Evolutionary conservation across 148 eudicot species (phyloP).

Genomic region (Beta vulgaris): DNA sequence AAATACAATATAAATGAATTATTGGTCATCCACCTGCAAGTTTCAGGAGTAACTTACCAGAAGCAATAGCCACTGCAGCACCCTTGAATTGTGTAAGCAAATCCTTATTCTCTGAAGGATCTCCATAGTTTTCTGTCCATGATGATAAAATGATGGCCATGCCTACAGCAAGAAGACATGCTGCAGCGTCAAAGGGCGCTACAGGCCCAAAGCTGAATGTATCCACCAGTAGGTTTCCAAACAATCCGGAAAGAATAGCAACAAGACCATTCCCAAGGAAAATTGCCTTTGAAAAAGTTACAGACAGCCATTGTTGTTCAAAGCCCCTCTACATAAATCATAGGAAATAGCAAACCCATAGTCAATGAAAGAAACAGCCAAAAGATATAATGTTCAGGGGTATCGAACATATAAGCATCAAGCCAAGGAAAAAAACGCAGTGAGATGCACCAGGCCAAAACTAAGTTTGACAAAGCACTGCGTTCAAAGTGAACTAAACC

Average conservation of each 20-base stretch:
- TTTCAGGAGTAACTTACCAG: slow-evolving; percentile 45
- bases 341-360: slow-evolving; percentile 10
- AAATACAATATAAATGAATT: neutral
- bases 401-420: neutral
- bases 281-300: slow-evolving; percentile 93
- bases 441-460: neutral
- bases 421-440: neutral
- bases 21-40: neutral
- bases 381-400: neutral
- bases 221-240: slow-evolving; percentile 86
- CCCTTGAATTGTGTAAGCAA: slow-evolving; percentile 87
- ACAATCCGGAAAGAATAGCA: slow-evolving; percentile 79
- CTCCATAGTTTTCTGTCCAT: slow-evolving; percentile 95
- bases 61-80: slow-evolving; percentile 97
- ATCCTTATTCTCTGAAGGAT: slow-evolving; percentile 93
- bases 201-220: slow-evolving; percentile 79
- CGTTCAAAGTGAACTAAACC: too few relatives aligned
- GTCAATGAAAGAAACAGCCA: slow-evolving; percentile 2
- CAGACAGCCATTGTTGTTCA: slow-evolving; percentile 84
- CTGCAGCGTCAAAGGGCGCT: slow-evolving; percentile 97
- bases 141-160: slow-evolving; percentile 88
- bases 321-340: slow-evolving; percentile 71
- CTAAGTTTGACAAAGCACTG: too few relatives aligned
- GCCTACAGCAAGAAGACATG: slow-evolving; percentile 88
- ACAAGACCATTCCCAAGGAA: slow-evolving; percentile 95